Evolutionary conservation across 164 flowering plant genomes (phyloP).

Genomic region (Hamamelis virginiana): DNA sequence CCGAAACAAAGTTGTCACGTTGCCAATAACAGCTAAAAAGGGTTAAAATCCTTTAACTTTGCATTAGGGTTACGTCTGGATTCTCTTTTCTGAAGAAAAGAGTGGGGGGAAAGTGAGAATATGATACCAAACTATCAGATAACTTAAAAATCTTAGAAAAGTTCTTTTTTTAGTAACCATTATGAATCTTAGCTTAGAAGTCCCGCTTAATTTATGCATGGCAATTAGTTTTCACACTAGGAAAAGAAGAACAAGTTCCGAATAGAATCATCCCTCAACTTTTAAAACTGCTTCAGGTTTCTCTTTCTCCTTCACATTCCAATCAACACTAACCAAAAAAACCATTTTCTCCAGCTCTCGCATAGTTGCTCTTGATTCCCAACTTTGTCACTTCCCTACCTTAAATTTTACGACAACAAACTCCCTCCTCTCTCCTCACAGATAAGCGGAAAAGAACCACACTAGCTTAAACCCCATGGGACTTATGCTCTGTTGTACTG

Average conservation of each 20-base stretch:
- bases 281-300: neutral
- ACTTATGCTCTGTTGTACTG: too few species aligned
- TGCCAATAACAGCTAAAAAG: neutral
- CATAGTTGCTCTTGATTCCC: too few species aligned
- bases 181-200: conserved; percentile 6
- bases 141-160: neutral
- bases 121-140: conserved; percentile 15
- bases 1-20: too few species aligned
- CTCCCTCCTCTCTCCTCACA: neutral
- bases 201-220: neutral
- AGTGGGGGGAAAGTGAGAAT: conserved; percentile 3
- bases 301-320: neutral
- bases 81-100: neutral
- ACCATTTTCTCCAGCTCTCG: too few species aligned
- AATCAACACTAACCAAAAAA: neutral
- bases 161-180: neutral
- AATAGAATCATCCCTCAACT: neutral
- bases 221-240: neutral
- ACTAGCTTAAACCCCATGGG: conserved; percentile 6
- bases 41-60: neutral
- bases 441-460: conserved; percentile 15
- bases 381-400: neutral
- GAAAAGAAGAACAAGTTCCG: neutral
- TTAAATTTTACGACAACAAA: neutral
- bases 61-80: neutral